Evolutionary conservation across 139 green algal genomes (phyloP), one percentile per base, ranked within the genome.

Genomic region (Chlamydomonas sp.): DNA sequence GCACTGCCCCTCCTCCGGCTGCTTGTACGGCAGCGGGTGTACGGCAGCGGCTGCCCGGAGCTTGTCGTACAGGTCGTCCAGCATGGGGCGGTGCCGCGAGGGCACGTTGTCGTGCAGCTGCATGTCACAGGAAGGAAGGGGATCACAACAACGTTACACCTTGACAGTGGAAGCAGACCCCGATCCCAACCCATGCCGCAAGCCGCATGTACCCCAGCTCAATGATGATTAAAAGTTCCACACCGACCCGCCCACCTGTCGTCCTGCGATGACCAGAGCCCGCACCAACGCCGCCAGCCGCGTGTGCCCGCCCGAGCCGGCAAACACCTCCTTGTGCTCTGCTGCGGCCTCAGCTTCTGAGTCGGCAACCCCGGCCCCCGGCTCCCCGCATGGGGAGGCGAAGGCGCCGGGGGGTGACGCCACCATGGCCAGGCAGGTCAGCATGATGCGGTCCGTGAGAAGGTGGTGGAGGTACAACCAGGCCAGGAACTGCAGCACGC

Each of bases 381-480:
- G 2, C 6, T 63, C 57, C 62, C 31, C 31, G 31, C 31, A 49
- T 49, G 31, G 31, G 31, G 31, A 49, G 31, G 31, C 31, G 31
- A 49, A 49, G 31, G 31, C 31, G 31, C 31, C 31, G 31, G 31
- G 31, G 67, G 49, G 58, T 14, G 49, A 57, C 8, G 81, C 18
- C 20, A 86, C 81, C 60, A n/a, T 17, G 5, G 20, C 20, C 8
- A 86, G 59, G n/a, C 81, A 86, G 1, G 69, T 58, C 9, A 86
- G 60, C 81, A 86, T 86, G 81, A 86, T 86, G 18, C 81, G 68
- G 69, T 86, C 81, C 0, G 81, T 86, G 3, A 86, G 81, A 9
- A 86, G 69, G 18, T 14, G 5, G 71, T 86, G 81, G 20, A 86
- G 61, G 71, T 86, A 86, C 6, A 86, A 71, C 60, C 17, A 31